Evolutionary conservation across 2,329 filamentous ascomycete genomes (phyloP).

Genomic region (Fusarium pilosicola): DNA sequence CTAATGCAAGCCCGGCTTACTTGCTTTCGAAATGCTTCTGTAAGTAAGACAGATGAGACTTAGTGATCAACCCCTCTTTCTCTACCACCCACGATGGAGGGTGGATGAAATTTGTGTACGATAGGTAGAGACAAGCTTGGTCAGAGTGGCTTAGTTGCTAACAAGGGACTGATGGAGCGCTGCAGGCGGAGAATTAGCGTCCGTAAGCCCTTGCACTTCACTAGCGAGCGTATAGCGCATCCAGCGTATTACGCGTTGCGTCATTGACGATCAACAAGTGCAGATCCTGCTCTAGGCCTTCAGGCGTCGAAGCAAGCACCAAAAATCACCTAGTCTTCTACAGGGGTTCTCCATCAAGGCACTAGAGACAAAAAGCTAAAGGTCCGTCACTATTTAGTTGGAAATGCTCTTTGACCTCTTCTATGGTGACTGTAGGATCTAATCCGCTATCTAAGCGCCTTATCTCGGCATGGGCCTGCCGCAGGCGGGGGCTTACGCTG

Average conservation of each 20-base stretch:
- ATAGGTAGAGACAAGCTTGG: not conserved
- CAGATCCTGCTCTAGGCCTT: not conserved
- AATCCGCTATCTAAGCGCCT: not conserved
- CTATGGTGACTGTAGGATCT: not conserved
- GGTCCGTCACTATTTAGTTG: rapidly evolving
- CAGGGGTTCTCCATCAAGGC: not conserved
- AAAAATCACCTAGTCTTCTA: not conserved
- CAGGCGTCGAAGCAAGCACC: not conserved
- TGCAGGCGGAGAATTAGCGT: too few relatives aligned
- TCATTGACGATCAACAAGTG: not conserved
- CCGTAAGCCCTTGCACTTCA: not conserved
- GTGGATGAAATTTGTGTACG: too few relatives aligned
- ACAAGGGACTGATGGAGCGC: not conserved
- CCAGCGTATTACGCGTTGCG: not conserved
- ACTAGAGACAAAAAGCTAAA: too few relatives aligned
- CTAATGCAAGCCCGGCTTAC: not conserved
- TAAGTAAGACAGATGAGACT: not conserved
- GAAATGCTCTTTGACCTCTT: not conserved
- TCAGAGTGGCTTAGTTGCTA: too few relatives aligned
- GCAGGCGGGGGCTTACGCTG: not conserved
- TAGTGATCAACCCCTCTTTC: not conserved
- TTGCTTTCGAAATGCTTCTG: rapidly evolving
- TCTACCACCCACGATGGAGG: not conserved
- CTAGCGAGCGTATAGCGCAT: not conserved
- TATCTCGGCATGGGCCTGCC: not conserved